phyloP scores from a whole-genome alignment of 2,329 filamentous ascomycete species.

The Cryphonectria carpinicola region DNA sequence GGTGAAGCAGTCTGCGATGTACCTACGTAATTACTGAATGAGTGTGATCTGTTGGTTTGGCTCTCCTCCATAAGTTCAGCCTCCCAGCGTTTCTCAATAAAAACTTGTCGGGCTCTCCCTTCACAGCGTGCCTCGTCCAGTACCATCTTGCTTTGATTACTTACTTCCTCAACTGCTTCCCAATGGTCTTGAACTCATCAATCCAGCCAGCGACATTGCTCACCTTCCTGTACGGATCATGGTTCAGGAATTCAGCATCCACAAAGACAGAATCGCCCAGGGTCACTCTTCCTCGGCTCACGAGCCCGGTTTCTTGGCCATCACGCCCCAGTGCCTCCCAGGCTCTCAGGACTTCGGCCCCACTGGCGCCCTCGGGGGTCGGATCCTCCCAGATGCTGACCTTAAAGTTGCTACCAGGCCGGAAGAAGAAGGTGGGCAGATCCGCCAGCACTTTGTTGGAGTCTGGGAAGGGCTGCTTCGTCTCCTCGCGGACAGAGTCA shows the following conservation, averaged over 20 bases:
- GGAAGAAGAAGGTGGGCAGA: conserved; percentile 40
- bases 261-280: conserved; percentile 37
- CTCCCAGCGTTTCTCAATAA: not conserved
- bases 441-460: conserved; percentile 30
- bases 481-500: conserved; percentile 37
- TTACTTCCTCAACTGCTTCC: conserved; percentile 27
- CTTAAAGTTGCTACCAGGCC: conserved; percentile 34
- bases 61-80: not conserved
- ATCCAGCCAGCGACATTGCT: conserved; percentile 38
- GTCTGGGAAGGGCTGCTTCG: conserved; percentile 44
- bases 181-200: conserved; percentile 38
- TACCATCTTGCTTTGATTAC: too few relatives aligned
- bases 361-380: not conserved
- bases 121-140: not conserved
- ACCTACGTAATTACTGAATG: not conserved
- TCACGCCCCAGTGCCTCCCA: conserved; percentile 28
- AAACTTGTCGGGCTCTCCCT: not conserved
- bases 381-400: conserved; percentile 39
- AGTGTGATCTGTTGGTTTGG: not conserved
- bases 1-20: not conserved
- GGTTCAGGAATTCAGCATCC: conserved; percentile 40
- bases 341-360: not conserved
- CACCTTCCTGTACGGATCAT: conserved; percentile 39
- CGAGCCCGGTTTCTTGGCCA: conserved; percentile 28
- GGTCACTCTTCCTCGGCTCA: conserved; percentile 33